Evolutionary conservation across 2,329 filamentous ascomycete species (phyloP).

Genomic region (Fusarium torulosum): DNA sequence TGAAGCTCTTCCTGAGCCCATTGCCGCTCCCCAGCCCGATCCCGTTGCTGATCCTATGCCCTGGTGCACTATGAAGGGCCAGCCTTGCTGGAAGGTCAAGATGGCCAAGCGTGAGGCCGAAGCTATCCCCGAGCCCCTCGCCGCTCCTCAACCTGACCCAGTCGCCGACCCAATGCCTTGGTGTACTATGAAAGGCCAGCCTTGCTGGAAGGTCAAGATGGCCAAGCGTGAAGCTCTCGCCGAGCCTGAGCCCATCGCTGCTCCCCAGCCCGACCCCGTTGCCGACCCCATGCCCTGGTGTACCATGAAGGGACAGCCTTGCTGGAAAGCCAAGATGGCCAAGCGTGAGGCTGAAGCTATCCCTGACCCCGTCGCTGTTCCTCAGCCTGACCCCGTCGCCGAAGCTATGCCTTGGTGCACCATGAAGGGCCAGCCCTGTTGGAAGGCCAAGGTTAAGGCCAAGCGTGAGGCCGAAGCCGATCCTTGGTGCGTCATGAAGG

Average conservation of each 20-base stretch:
- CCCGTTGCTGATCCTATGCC: constrained; percentile 26
- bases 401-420: constrained; percentile 22
- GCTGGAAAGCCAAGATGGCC: constrained; percentile 19
- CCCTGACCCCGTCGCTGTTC: neutral
- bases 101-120: constrained; percentile 23
- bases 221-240: constrained; percentile 20
- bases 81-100: constrained; percentile 56
- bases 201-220: constrained; percentile 54
- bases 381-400: neutral
- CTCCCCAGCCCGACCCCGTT: neutral
- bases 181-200: constrained; percentile 56
- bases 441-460: constrained; percentile 19
- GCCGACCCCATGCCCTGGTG: constrained; percentile 18
- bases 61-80: constrained; percentile 56
- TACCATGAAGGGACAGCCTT: constrained; percentile 23
- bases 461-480: constrained; percentile 39
- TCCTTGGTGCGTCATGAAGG: constrained; percentile 54
- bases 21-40: constrained; percentile 37
- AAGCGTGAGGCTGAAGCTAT: constrained; percentile 35
- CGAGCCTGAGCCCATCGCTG: neutral
- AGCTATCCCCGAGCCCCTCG: constrained; percentile 12
- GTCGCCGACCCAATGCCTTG: constrained; percentile 32
- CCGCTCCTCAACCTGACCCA: constrained; percentile 41
- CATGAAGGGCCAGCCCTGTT: constrained; percentile 28
- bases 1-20: constrained; percentile 9